Percentiles rank a stretch among this genome's conserved stretches.
These are phyloP conservation scores for Amaranthus tricolor DNA, from an alignment of 179 eudicot species.

Conservation along the genomic window DNA sequence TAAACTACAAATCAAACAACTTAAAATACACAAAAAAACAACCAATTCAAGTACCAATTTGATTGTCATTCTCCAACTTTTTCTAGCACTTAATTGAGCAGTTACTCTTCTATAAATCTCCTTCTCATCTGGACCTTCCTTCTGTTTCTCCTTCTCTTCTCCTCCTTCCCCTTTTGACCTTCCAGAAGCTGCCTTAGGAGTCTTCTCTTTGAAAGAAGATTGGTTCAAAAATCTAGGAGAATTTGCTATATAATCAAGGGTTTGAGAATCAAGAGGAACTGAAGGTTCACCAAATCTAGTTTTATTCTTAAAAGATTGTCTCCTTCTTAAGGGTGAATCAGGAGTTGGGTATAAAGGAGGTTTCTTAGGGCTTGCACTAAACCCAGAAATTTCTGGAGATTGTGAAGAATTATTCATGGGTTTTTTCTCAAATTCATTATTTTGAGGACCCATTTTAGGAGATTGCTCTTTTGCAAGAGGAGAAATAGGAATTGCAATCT, in stretches of 20 bases:
- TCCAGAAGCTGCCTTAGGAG: conserved; percentile 12
- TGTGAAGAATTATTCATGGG: neutral
- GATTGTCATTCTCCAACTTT: conserved; percentile 19
- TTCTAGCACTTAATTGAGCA: conserved; percentile 35
- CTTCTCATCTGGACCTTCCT: conserved; percentile 38
- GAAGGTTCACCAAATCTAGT: conserved; percentile 44
- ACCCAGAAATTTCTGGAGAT: conserved; percentile 26
- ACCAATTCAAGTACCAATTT: conserved; percentile 27
- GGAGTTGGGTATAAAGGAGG: conserved; percentile 25
- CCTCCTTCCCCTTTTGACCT: conserved; percentile 9
- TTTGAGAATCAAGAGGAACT: conserved; percentile 30
- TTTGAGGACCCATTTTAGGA: conserved; percentile 10
- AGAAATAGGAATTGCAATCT: conserved; percentile 20
- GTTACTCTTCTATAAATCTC: conserved; percentile 39
- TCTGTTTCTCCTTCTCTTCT: conserved; percentile 14
- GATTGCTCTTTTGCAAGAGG: conserved; percentile 5
- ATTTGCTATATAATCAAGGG: conserved; percentile 20
- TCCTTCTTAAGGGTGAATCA: conserved; percentile 23
- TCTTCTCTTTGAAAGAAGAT: conserved; percentile 10
- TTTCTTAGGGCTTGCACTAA: conserved; percentile 9
- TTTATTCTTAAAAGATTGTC: conserved; percentile 19
- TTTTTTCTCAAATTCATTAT: conserved; percentile 6
- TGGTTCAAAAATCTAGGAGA: conserved; percentile 13
- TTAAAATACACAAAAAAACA: conserved; percentile 29
- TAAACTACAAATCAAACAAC: conserved; percentile 31